Percentiles rank a stretch among this genome's conserved stretches.
phyloP scores from a whole-genome alignment of 805 yeast genomes.

The Jamesozyma piceae region DNA sequence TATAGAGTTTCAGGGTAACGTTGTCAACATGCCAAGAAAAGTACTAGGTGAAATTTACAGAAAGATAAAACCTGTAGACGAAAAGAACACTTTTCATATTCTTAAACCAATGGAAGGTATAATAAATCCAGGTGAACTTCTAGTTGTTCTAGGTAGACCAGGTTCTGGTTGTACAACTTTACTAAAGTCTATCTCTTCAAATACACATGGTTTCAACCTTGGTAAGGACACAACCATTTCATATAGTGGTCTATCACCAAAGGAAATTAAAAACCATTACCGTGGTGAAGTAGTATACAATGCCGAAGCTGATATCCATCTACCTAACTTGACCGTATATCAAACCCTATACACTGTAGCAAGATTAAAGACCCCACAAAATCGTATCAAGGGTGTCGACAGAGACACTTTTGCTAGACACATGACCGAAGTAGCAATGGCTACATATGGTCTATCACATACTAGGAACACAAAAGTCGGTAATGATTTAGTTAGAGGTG shows the following conservation, averaged over 20 bases:
- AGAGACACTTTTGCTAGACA: slow-evolving; percentile 42
- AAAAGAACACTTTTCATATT: slow-evolving; percentile 33
- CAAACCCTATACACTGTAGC: slow-evolving; percentile 51
- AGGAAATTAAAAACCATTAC: slow-evolving; percentile 37
- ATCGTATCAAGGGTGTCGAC: slow-evolving; percentile 44
- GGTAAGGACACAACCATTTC: slow-evolving; percentile 38
- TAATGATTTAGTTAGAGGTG: too few relatives aligned
- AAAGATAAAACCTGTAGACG: slow-evolving; percentile 11
- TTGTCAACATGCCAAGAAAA: slow-evolving; percentile 35
- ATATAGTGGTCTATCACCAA: slow-evolving; percentile 40
- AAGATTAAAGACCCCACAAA: too few relatives aligned
- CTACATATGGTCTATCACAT: slow-evolving; percentile 43
- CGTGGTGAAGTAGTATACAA: slow-evolving; percentile 58
- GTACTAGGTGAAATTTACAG: slow-evolving; percentile 11
- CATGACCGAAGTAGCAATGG: slow-evolving; percentile 43
- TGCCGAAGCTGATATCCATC: slow-evolving; percentile 43
- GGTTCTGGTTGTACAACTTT: slow-evolving; percentile 65
- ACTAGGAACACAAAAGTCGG: too few relatives aligned
- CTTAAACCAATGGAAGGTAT: slow-evolving; percentile 50
- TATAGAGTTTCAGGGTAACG: slow-evolving; percentile 59
- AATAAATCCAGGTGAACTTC: slow-evolving; percentile 53
- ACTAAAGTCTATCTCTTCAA: slow-evolving; percentile 45
- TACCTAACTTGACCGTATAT: slow-evolving; percentile 40
- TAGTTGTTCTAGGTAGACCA: slow-evolving; percentile 71
- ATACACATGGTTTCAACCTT: slow-evolving; percentile 47